phyloP scores from a whole-genome alignment of 1,284 basidiomycete genomes.

The Papiliotrema fonsecae region DNA sequence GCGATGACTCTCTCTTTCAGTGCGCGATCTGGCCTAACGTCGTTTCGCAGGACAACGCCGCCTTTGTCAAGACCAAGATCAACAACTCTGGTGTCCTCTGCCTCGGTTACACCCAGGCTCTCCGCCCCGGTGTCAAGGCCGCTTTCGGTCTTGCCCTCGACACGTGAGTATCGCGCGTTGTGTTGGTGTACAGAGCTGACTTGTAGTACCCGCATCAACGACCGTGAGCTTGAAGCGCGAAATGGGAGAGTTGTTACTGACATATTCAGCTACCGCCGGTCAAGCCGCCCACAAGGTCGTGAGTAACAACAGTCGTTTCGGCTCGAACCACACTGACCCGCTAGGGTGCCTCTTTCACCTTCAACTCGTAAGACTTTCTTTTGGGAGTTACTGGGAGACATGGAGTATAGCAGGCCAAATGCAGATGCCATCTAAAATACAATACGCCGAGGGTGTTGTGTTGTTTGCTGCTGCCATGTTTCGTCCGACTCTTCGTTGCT shows the following conservation, averaged over 20 bases:
- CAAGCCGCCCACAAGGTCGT: constrained; percentile 54
- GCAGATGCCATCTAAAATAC: constrained; percentile 9
- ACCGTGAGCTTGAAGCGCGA: constrained; percentile 38
- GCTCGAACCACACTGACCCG: constrained; percentile 1
- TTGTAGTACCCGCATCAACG: constrained; percentile 65
- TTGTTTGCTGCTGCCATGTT: no score
- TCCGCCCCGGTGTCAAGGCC: constrained; percentile 91
- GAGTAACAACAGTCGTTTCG: constrained; percentile 5
- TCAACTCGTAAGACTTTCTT: constrained; percentile 49
- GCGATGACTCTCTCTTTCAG: background rate
- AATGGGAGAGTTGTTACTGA: background rate
- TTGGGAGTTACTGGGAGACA: background rate
- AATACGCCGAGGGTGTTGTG: no score
- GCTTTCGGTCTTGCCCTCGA: constrained; percentile 89
- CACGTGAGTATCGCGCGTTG: constrained; percentile 50
- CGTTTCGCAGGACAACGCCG: constrained; percentile 65
- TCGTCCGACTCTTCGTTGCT: no score
- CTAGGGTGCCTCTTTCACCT: constrained; percentile 53
- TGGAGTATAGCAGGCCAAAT: constrained; percentile 1
- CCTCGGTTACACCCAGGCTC: constrained; percentile 85
- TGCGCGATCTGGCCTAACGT: background rate
- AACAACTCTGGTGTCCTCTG: constrained; percentile 90
- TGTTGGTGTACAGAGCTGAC: background rate
- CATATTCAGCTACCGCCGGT: constrained; percentile 39
- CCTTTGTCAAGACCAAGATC: constrained; percentile 98